Base-by-base conservation (phyloP, 176 grass and related monocot genomes). In the Lolium rigidum region DNA sequence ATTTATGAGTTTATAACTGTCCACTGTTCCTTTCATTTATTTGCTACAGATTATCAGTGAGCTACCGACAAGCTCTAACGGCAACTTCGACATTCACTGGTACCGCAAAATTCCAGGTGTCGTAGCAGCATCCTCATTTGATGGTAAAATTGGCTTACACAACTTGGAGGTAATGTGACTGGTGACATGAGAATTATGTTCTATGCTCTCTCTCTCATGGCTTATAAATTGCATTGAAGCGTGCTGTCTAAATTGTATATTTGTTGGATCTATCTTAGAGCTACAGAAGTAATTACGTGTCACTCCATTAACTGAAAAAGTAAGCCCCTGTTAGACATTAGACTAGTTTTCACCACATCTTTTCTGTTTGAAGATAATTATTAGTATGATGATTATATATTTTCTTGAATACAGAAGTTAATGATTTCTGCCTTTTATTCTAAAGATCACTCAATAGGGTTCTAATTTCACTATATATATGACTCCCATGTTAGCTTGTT, bases 21-120 rank as follows among this genome's bases (percentile, higher is more conserved):
- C 21, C 64, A 51, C 20, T 81, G 57, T 86, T 82, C 38, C 38
- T 63, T 24, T 10, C 76, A 56, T 65, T 77, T 77, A 70, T 87
- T 59, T 83, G 6, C 60, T 91, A 17, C 76, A 99, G 97, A 96
- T 99, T 82, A 90, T 93, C 79, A 94, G 85, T 87, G 97, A 99
- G 89, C 89, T 99, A 57, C 97, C 97, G 15, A 71, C 92, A 77
- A 94, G 97, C 74, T 92, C 89, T 72, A 99, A 99, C 68, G 88
- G 97, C 74, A 99, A 94, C 73, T 96, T 99, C 82, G 94, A 99
- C 78, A 68, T 99, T 76, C 97, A 99, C 61, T 99, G 97, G 97
- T 99, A 96, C 67, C 94, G 88, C 18, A 99, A 99, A 83, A 94
- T 91, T 85, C 97, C 92, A 74, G 97, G 97, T 50, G 79, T 96